Evolutionary conservation across 352 stramenopile species (phyloP).

Genomic region (Pythium graminicola): DNA sequence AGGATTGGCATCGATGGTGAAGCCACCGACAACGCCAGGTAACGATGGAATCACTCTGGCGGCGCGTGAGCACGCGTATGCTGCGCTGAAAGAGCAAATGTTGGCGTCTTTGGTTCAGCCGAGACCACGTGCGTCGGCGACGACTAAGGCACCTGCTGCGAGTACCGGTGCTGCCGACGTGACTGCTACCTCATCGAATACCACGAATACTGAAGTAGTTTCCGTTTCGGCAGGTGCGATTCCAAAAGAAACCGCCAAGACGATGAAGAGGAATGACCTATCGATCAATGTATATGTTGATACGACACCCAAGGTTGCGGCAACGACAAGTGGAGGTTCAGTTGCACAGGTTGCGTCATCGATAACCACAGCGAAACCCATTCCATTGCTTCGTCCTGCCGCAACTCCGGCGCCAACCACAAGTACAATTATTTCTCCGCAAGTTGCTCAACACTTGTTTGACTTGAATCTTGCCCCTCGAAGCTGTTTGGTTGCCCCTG

Average conservation of each 20-base stretch:
- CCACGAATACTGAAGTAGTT: too few species aligned
- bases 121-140: slow-evolving; percentile 17
- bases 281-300: slow-evolving; percentile 11
- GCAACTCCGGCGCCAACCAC: not conserved
- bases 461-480: slow-evolving; percentile 55
- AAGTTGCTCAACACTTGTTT: slow-evolving; percentile 56
- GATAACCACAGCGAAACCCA: too few species aligned
- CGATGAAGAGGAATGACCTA: slow-evolving; percentile 19
- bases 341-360: too few species aligned
- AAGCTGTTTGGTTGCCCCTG: slow-evolving; percentile 26
- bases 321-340: too few species aligned
- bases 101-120: slow-evolving; percentile 39
- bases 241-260: not conserved
- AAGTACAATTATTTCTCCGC: slow-evolving; percentile 38
- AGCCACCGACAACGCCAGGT: slow-evolving; percentile 16
- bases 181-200: not conserved
- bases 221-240: not conserved
- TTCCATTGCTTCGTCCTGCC: not conserved
- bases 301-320: not conserved
- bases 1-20: not conserved
- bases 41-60: slow-evolving; percentile 23
- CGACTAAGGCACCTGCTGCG: not conserved
- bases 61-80: slow-evolving; percentile 49
- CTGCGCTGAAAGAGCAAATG: slow-evolving; percentile 53
- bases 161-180: not conserved